Base-by-base conservation (phyloP, 2,329 filamentous ascomycete species). In the Lachnellula suecica region DNA sequence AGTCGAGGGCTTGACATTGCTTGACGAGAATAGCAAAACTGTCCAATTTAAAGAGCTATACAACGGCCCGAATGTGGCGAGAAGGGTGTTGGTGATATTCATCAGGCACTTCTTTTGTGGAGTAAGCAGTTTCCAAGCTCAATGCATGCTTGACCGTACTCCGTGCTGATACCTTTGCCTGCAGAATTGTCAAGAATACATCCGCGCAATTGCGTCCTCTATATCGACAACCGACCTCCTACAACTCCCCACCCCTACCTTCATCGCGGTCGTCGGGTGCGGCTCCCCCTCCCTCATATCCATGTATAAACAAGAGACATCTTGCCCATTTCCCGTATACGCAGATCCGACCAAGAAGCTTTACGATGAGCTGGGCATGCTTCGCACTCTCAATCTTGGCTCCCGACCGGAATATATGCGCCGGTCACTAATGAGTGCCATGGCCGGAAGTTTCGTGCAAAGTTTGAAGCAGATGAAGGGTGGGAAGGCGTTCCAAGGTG, bases 261-360 rank as follows among this genome's bases (percentile, higher is more conserved):
- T 63, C 41, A 66, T 85, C 47, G 71, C 73, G 29, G 70, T 85
- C 35, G 74, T 85, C 46, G 82, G 82, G 43, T 82, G 79, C 63
- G 82, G 82, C 5, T 69, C 73, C 9, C 76, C 78, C 2, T 70
- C 73, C n/a, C 66, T 84, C 4, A 83, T 85, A 47, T 64, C 73
- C 25, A 75, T 74, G 66, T 84, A 84, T 63, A 66, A 64, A 9
- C 58, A 68, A 25, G 66, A 72, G 27, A 82, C 79, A 0, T 55
- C 55, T 8, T 82, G 78, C 54, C 71, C 74, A 1, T 84, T 78
- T 63, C 76, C 78, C 8, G 74, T 84, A 53, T 84, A 81, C 68
- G 74, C 79, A 10, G 81, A 85, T 55, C 80, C 81, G 0, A 75
- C 74, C 0, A 71, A 72, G 49, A 73, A 74, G 43, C 68, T 84